Conservation (phyloP, 768 basidiomycete species). For the Tremella yokohamensis region DNA sequence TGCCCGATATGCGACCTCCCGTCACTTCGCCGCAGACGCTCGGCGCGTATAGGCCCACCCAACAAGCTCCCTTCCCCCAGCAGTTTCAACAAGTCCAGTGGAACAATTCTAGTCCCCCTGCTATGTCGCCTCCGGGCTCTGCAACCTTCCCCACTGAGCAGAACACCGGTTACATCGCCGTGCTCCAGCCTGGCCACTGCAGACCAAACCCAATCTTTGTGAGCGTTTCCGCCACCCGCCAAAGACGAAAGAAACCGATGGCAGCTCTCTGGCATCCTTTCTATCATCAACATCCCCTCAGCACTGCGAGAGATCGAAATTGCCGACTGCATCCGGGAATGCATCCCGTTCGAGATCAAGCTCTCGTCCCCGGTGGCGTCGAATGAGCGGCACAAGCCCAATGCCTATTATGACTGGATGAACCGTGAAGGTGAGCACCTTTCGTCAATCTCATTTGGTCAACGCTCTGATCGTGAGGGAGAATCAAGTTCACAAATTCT, state of each 20-base stretch:
- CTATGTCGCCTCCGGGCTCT: too few species aligned
- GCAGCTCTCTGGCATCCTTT: conserved; percentile 17
- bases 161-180: too few species aligned
- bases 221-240: too few species aligned
- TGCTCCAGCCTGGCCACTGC: too few species aligned
- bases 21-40: too few species aligned
- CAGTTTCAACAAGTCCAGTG: too few species aligned
- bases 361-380: conserved; percentile 16
- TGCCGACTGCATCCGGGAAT: conserved; percentile 28
- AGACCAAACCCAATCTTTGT: too few species aligned
- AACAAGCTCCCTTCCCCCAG: too few species aligned
- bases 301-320: conserved; percentile 23
- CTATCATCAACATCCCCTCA: conserved; percentile 24
- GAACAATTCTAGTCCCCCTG: too few species aligned
- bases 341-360: conserved; percentile 31
- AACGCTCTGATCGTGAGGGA: conserved; percentile 17
- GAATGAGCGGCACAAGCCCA: conserved; percentile 22
- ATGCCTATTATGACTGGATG: conserved; percentile 42
- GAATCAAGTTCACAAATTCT: conserved; percentile 21
- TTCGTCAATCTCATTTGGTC: background rate
- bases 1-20: too few species aligned
- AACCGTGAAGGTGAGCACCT: conserved; percentile 22
- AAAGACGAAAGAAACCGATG: background rate
- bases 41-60: too few species aligned
- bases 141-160: too few species aligned